Base-by-base conservation (phyloP, 164 flowering plant genomes). In the Vitis riparia region DNA sequence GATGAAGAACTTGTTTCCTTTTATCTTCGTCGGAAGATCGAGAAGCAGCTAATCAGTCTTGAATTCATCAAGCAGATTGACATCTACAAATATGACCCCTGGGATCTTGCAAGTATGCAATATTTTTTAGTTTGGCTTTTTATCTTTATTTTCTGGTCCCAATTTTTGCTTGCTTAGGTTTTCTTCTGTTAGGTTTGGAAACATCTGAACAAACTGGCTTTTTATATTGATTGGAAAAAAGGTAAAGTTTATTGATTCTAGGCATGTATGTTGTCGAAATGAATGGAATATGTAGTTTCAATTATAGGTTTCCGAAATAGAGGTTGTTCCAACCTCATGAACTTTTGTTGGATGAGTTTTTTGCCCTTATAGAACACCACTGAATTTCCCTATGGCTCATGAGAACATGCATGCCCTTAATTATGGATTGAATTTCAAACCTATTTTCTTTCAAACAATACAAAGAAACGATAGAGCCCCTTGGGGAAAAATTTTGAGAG, bases 21-120 rank as follows among this genome's bases (percentile, higher is more conserved):
- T 69, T 92, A 92, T 82, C 88, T 92, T n/a, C 78, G 77, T 8
- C 62, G 94, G 27, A 92, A 92, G 73, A 89, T 91, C 23, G 87
- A 86, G 57, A 91, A 85, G 83, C 88, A 76, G 72, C 82, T 82
- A 2, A 51, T 83, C 62, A 72, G 72, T 62, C 81, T 89, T 8
- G 96, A 88, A 51, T 80, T 92, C 78, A 92, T 92, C 81, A 83
- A 83, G 62, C 86, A 88, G 73, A 80, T 89, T 47, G 96, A 92
- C 68, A 84, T 92, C 79, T 92, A 91, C 80, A 92, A 92, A 62
- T 82, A 80, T 64, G 89, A 92, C 66, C 98, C 98, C 0, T 92
- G 98, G 98, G 98, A 92, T 87, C 94, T 92, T 72, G 92, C 98
- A 81, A 89, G 98, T 92, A 91, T 67, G 95, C 8, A 14, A 51